Evolutionary conservation across 805 yeast genomes (phyloP), one percentile per base, ranked within the genome.

Genomic region (Hanseniaspora taiwanica): DNA sequence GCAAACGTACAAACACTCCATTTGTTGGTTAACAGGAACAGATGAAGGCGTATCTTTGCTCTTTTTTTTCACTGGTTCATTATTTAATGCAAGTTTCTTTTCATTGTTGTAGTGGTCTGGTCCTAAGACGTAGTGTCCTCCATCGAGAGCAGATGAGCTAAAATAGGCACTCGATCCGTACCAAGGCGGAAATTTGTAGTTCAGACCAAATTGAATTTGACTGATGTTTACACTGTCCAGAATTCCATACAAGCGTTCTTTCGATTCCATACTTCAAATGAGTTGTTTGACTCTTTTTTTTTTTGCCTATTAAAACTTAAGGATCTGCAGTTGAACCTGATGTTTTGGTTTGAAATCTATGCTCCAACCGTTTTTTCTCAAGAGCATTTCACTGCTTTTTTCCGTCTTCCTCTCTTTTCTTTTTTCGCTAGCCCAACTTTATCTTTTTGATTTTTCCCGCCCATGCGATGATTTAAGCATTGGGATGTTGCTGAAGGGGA

Each of bases 161-260:
- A 86, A 83, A 54, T 84, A 80, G 1, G 85, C 93, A 3, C 83
- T 72, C 50, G 81, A 81, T 0, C 93, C 91, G 55, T 81, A 86
- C 96, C 96, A 85, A 2, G 96, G 79, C 40, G 75, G 69, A 45
- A 87, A 75, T 43, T 70, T 71, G 48, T 66, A 69, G 17, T 69
- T 66, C 19, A 52, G 19, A 0, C 96, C 96, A 45, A 83, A 72
- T 25, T 67, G 69, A 7, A 89, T 82, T 20, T 69, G 56, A 6
- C 55, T 59, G 34, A 87, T 76, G 62, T 87, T 87, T 12, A 82
- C 66, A 40, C 62, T 56, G 35, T 73, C 69, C 27, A 79, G 52
- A 1, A 76, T 68, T 10, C 89, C 93, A 51, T 82, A 29, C 9
- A 9, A n/a, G 14, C 18, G 16, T 29, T 29, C 33, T 5, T 14